Base-by-base conservation (phyloP, 2,329 filamentous ascomycete species). In the Acephala macrosclerotiorum region DNA sequence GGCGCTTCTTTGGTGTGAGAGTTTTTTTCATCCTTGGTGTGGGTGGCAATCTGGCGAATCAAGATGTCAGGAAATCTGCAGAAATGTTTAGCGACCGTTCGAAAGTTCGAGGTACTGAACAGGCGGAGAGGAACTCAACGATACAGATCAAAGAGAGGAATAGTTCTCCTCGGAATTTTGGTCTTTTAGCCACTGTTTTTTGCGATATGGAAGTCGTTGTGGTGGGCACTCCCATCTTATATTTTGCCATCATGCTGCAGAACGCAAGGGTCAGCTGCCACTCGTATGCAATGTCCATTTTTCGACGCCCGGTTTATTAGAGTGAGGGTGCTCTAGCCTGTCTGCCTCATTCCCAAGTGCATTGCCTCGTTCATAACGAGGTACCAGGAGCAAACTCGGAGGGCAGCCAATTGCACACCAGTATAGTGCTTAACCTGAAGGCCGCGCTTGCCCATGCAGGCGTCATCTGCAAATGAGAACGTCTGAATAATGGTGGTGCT, bases 21-120 rank as follows among this genome's bases (percentile, higher is more conserved):
- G 8, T 3, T 14, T 26, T 53, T 53, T 18, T 14, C 8, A 3
- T 3, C 38, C 33, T 35, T 38, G 55, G 55, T 57, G 55, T 57
- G 55, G 55, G 55, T 57, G 55, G 20, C 29, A 38, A 36, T 36
- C 35, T 57, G 55, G 20, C 55, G 55, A 57, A 57, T 57, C 55
- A 57, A 16, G 20, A 35, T 25, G 35, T 20, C 55, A 40, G 25
- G 55, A 22, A 18, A 57, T 38, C 55, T 57, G 55, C 55, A 57
- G 25, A 57, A 26, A 53, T 53, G 29, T 57, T 57, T 57, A 57
- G 55, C 55, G 55, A 57, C 55, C 55, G 22, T 35, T 56, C 55
- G 55, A 57, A 57, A 22, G 29, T 57, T 57, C 55, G 55, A 36
- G 29, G 55, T 57, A 57, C 35, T 57, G 55, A 57, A 57, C 35